Evolutionary conservation across 2,329 filamentous ascomycete species (phyloP).

Genomic region (Cercospora sojina): DNA sequence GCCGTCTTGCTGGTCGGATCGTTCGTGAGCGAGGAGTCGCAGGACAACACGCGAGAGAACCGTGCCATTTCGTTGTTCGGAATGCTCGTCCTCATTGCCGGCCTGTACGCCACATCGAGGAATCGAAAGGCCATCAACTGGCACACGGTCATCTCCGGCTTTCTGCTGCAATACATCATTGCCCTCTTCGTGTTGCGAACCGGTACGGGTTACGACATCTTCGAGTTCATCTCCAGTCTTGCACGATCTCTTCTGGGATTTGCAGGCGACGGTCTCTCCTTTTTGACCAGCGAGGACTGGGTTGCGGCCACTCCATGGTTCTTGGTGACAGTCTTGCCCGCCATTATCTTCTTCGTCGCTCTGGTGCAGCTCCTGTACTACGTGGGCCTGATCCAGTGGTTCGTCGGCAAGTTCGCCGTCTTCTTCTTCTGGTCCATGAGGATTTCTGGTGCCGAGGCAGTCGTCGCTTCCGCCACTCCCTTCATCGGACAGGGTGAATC

Average conservation of each 20-base stretch:
- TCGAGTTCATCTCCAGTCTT: constrained; percentile 78
- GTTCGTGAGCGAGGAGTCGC: constrained; percentile 68
- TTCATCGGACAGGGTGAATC: constrained; percentile 95
- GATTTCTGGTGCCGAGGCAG: constrained; percentile 88
- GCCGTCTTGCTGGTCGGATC: constrained; percentile 74
- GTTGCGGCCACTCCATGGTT: constrained; percentile 59
- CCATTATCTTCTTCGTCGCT: constrained; percentile 94
- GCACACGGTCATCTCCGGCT: constrained; percentile 72
- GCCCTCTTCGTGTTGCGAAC: constrained; percentile 86
- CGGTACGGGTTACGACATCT: constrained; percentile 78
- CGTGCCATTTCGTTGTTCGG: constrained; percentile 80
- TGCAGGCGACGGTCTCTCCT: constrained; percentile 68
- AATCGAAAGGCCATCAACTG: constrained; percentile 57
- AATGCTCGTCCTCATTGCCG: constrained; percentile 65
- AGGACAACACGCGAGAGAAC: constrained; percentile 75
- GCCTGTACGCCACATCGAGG: constrained; percentile 69
- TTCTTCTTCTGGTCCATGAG: constrained; percentile 90
- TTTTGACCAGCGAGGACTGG: constrained; percentile 60
- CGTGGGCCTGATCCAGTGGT: constrained; percentile 81
- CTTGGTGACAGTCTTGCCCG: constrained; percentile 75
- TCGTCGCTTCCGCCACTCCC: constrained; percentile 86
- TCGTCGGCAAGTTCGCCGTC: constrained; percentile 78
- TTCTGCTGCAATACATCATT: constrained; percentile 83
- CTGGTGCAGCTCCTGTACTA: constrained; percentile 86
- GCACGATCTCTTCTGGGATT: constrained; percentile 74